phyloP scores from a whole-genome alignment of 345 rosid genomes.

The Ceriops decandra region DNA sequence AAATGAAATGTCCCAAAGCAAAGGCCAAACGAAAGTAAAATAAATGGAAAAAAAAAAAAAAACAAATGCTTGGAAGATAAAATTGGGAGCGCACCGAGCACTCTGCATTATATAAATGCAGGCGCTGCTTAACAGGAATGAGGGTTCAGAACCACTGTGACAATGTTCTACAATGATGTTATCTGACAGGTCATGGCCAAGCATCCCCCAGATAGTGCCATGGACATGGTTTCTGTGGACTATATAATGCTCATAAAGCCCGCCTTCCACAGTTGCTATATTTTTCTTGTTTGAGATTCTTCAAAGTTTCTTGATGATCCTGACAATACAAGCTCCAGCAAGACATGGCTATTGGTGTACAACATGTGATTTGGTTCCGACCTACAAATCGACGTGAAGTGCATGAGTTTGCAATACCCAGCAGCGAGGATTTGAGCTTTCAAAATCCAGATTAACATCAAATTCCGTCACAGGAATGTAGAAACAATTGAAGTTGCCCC shows the following conservation, averaged over 20 bases:
- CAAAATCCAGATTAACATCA: constrained; percentile 49
- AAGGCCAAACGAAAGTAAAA: too few species aligned
- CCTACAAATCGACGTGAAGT: neutral
- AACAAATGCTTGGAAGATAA: too few species aligned
- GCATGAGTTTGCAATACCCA: constrained; percentile 29
- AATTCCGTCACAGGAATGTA: constrained; percentile 53
- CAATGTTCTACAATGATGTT: constrained; percentile 48
- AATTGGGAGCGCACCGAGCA: too few species aligned
- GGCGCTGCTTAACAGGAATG: too few species aligned
- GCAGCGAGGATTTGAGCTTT: constrained; percentile 44
- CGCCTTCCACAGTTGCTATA: constrained; percentile 57
- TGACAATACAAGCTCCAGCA: constrained; percentile 61
- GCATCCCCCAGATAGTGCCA: constrained; percentile 65
- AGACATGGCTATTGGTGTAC: constrained; percentile 47
- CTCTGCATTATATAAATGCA: too few species aligned
- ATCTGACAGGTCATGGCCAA: constrained; percentile 55
- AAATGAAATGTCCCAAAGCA: too few species aligned
- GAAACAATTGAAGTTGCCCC: constrained; percentile 52
- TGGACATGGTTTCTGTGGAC: constrained; percentile 60
- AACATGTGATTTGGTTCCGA: constrained; percentile 37
- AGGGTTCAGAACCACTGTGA: constrained; percentile 49
- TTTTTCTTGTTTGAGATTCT: constrained; percentile 50
- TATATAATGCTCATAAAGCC: constrained; percentile 57
- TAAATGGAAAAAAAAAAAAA: too few species aligned
- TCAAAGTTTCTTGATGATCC: constrained; percentile 57